phyloP scores from a whole-genome alignment of 306 rosid species.

The Castanea sativa region DNA sequence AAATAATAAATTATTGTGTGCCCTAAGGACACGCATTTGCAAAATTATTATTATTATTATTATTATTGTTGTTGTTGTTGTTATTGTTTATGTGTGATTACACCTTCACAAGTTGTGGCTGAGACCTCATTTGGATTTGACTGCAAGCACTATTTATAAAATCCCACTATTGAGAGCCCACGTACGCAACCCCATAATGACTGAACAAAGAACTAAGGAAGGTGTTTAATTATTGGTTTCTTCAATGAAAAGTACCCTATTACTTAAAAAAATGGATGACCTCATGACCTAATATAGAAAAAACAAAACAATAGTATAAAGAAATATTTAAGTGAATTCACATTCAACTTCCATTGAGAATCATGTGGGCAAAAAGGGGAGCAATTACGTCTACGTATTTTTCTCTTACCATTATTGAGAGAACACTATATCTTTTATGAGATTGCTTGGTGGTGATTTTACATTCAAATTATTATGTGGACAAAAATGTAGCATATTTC shows the following conservation, averaged over 20 bases:
- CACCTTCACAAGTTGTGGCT: not conserved
- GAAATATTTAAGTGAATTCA: not conserved
- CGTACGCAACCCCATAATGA: constrained; percentile 23
- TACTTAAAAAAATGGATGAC: not conserved
- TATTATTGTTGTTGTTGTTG: too few species aligned
- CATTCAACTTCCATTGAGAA: not conserved
- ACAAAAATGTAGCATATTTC: too few species aligned
- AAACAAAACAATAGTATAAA: not conserved
- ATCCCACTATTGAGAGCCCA: not conserved
- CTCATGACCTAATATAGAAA: not conserved
- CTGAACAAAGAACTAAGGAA: constrained; percentile 30
- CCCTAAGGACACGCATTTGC: too few species aligned
- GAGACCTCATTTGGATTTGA: not conserved
- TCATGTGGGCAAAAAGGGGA: not conserved
- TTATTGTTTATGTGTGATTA: not conserved
- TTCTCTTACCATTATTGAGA: not conserved
- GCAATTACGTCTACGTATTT: not conserved
- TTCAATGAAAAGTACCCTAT: not conserved
- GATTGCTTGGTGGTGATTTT: not conserved
- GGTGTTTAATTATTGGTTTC: not conserved
- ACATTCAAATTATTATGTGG: too few species aligned
- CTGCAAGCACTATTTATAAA: constrained; percentile 4
- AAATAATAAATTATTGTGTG: too few species aligned
- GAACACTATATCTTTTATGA: not conserved
- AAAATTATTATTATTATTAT: too few species aligned